Conservation (phyloP, 768 basidiomycete genomes). For the Calocera cornea region DNA sequence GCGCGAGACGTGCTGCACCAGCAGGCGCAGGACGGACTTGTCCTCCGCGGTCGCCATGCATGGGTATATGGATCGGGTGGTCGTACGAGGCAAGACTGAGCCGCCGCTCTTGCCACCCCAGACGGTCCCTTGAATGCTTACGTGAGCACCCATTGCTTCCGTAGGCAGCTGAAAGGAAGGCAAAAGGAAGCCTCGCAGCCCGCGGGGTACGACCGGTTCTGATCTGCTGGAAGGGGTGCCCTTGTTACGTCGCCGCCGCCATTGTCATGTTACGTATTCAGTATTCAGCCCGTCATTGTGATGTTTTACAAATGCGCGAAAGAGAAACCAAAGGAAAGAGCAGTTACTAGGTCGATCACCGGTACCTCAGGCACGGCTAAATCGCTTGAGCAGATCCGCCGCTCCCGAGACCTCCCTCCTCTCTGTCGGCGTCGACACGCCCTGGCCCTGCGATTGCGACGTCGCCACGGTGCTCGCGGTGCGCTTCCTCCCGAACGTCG, state of each 20-base stretch:
- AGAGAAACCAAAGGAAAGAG: no score
- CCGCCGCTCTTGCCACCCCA: no score
- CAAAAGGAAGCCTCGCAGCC: background rate
- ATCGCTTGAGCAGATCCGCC: background rate
- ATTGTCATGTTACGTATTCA: no score
- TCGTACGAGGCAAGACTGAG: background rate
- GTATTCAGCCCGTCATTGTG: no score
- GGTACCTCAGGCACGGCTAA: background rate
- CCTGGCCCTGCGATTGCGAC: background rate
- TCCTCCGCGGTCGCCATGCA: conserved; percentile 34
- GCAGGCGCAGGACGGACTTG: conserved; percentile 64
- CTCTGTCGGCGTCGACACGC: background rate
- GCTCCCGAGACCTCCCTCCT: background rate
- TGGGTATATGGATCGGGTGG: background rate
- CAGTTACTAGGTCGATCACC: no score
- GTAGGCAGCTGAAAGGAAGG: background rate
- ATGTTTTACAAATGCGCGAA: no score
- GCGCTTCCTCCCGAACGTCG: background rate
- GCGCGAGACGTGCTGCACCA: conserved; percentile 86
- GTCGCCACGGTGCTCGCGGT: background rate
- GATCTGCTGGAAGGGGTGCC: no score
- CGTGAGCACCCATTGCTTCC: background rate
- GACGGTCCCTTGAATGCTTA: background rate
- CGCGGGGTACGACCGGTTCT: no score
- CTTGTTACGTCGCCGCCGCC: no score